A percentile compares a stretch with the other conserved stretches of the same genome.
Conservation (phyloP, 257 asterid species). For the Scutellaria barbata region DNA sequence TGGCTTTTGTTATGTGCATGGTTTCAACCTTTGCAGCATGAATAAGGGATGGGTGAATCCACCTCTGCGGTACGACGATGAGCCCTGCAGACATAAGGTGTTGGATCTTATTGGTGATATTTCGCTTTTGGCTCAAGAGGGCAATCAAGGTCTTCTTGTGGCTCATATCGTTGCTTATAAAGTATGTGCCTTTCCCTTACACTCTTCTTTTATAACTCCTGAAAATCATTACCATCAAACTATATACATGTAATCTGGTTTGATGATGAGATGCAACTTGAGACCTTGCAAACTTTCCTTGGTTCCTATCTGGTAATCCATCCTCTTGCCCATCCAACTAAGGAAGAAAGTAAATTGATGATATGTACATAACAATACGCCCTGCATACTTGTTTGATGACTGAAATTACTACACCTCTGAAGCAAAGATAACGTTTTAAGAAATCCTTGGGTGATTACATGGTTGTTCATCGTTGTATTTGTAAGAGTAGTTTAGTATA, state of each 20-base stretch:
- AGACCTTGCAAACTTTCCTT: too few species aligned
- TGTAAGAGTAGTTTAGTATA: neutral
- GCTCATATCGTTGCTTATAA: conserved; percentile 84
- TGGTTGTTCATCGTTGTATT: neutral
- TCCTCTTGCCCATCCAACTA: too few species aligned
- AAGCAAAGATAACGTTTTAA: too few species aligned
- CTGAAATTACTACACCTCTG: neutral
- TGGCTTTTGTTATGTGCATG: conserved; percentile 14
- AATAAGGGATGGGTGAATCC: conserved; percentile 89
- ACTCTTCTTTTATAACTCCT: conserved; percentile 1
- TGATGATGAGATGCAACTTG: too few species aligned
- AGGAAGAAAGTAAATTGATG: too few species aligned
- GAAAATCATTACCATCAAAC: neutral
- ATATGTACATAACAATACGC: too few species aligned
- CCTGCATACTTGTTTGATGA: neutral
- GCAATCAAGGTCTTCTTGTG: conserved; percentile 87
- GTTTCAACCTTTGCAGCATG: conserved; percentile 45
- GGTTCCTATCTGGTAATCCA: too few species aligned
- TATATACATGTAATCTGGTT: too few species aligned
- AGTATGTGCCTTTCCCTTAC: conserved; percentile 46
- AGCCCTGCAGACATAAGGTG: conserved; percentile 96
- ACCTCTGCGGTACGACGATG: conserved; percentile 75
- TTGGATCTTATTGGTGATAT: conserved; percentile 95
- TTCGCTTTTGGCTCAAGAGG: conserved; percentile 82
- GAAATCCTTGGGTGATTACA: neutral